Evolutionary conservation across 2,329 filamentous ascomycete genomes (phyloP), one percentile per base, ranked within the genome.

Genomic region (Cyclaneusma minus): DNA sequence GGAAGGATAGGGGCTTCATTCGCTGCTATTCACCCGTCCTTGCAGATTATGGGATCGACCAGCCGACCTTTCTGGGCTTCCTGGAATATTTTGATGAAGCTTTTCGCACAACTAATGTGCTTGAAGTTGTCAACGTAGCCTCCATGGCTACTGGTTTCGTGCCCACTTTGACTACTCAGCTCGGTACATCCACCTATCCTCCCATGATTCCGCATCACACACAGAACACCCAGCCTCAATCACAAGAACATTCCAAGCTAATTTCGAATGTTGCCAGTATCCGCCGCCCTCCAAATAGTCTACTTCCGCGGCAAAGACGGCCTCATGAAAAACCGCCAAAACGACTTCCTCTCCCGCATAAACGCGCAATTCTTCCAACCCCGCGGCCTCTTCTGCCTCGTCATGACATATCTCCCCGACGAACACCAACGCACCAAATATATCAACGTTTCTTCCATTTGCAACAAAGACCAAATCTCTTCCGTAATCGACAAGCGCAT

Each of bases 301-400:
- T n/a, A n/a, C n/a, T n/a, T n/a, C n/a, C n/a, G n/a, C n/a, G n/a
- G n/a, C n/a, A n/a, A n/a, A n/a, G n/a, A n/a, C n/a, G n/a, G n/a
- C n/a, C n/a, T n/a, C n/a, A n/a, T 51, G 1, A 48, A 55, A 16
- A 49, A 45, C 7, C 50, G 51, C 11, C n/a, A n/a, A n/a, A 71
- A 69, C 36, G 48, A 41, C 1, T 73, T 67, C 39, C 53, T 75
- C 10, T 57, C 69, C 35, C 46, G 51, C 18, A 54, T 68, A 37
- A 74, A 73, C 37, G 50, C 58, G 6, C 51, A 62, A 3, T 58
- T 68, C 31, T 75, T 74, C 42, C 55, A 53, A 24, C 67, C 68
- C 0, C 56, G 55, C 2, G 68, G 68, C 0, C 51, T 73, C 0
- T 64, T 60, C 43, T 60, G 55, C 32, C 48, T 66, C 12, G 51